phyloP scores from a whole-genome alignment of 2,329 filamentous ascomycete species.

The Ophiostoma populinum region DNA sequence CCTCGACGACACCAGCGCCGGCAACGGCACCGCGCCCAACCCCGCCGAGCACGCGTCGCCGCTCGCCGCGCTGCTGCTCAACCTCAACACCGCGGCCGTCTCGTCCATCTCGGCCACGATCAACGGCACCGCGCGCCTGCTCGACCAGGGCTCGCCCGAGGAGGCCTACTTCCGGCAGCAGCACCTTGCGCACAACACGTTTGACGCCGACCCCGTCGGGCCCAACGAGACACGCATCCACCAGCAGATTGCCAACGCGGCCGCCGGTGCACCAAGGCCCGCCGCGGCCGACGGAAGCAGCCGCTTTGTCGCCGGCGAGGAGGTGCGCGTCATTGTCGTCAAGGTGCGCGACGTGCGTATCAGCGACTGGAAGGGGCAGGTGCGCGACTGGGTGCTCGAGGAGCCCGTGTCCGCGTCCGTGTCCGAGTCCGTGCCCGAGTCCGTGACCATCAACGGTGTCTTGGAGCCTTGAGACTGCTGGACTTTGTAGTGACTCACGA shows the following conservation, averaged over 20 bases:
- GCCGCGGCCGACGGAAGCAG: constrained; percentile 30
- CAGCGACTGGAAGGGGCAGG: constrained; percentile 87
- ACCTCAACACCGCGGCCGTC: constrained; percentile 78
- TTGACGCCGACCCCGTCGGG: constrained; percentile 34
- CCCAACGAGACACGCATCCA: constrained; percentile 23
- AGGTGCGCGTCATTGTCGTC: constrained; percentile 77
- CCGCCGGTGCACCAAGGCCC: constrained; percentile 17
- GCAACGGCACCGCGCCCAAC: not conserved
- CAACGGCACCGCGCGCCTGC: constrained; percentile 65
- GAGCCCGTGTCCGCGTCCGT: constrained; percentile 13
- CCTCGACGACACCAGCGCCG: constrained; percentile 14
- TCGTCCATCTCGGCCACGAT: constrained; percentile 86
- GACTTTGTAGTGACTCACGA: not conserved
- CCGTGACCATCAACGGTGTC: constrained; percentile 28
- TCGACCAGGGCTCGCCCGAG: constrained; percentile 58
- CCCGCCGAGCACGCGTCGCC: constrained; percentile 45
- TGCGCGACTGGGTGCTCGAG: constrained; percentile 54
- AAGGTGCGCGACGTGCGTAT: constrained; percentile 71
- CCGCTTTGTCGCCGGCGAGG: constrained; percentile 62
- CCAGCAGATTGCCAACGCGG: constrained; percentile 16
- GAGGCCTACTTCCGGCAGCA: constrained; percentile 68
- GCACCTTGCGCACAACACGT: constrained; percentile 87
- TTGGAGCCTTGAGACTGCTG: too few relatives aligned
- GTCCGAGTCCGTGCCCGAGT: constrained; percentile 2
- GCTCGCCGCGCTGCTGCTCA: constrained; percentile 68